These are phyloP conservation scores for Phytophthora melonis DNA, from an alignment of 352 stramenopile species.

Conservation along the genomic window DNA sequence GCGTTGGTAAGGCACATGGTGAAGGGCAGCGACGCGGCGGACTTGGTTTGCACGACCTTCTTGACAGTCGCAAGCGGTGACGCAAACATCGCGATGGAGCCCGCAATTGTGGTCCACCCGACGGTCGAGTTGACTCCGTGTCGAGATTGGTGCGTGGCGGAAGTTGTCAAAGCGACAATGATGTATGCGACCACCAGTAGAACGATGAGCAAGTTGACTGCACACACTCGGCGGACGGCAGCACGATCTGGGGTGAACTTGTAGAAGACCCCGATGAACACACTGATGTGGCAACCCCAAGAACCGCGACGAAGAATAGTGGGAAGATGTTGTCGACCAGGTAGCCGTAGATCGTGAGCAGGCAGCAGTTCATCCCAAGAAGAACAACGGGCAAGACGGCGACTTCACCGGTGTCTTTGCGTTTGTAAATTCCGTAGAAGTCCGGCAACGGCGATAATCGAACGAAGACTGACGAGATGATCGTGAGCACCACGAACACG, in stretches of 20 bases:
- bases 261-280: slow-evolving; percentile 48
- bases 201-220: slow-evolving; percentile 34
- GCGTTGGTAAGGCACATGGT: slow-evolving; percentile 44
- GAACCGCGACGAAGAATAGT: slow-evolving; percentile 37
- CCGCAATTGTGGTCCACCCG: slow-evolving; percentile 29
- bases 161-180: slow-evolving; percentile 33
- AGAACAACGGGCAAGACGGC: slow-evolving; percentile 30
- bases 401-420: slow-evolving; percentile 15
- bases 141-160: slow-evolving; percentile 19
- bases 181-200: slow-evolving; percentile 46
- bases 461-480: slow-evolving; percentile 27
- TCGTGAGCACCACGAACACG: slow-evolving; percentile 24
- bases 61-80: slow-evolving; percentile 48
- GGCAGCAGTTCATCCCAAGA: slow-evolving; percentile 28
- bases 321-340: slow-evolving; percentile 44
- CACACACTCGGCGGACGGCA: slow-evolving; percentile 30
- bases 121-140: slow-evolving; percentile 1
- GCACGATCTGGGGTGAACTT: slow-evolving; percentile 37
- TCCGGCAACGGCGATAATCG: slow-evolving; percentile 28
- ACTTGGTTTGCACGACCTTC: slow-evolving; percentile 45
- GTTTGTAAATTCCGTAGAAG: slow-evolving; percentile 32
- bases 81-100: slow-evolving; percentile 44
- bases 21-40: slow-evolving; percentile 44
- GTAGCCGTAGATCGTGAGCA: slow-evolving; percentile 35
- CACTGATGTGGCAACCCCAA: slow-evolving; percentile 35